phyloP scores from a whole-genome alignment of 441 rosid genomes.

The Pelargonium cotyledonis region DNA sequence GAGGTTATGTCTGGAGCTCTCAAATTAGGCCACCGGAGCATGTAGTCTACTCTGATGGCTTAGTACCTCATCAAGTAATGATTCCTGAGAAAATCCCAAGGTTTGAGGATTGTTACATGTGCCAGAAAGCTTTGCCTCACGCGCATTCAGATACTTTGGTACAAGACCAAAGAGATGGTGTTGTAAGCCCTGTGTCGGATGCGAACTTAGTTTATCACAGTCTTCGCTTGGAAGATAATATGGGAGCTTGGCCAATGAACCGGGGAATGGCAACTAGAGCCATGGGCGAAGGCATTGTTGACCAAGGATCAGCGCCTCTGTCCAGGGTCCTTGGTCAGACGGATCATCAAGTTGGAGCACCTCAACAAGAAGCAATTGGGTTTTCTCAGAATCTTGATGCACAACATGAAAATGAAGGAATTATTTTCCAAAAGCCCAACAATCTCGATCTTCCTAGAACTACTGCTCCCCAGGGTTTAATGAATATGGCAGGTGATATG shows the following conservation, averaged over 20 bases:
- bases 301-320: constrained; percentile 31
- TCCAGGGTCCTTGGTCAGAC: constrained; percentile 21
- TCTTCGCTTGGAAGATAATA: constrained; percentile 34
- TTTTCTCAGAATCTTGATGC: constrained; percentile 29
- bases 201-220: constrained; percentile 39
- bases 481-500: constrained; percentile 24
- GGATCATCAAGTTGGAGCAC: constrained; percentile 25
- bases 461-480: constrained; percentile 17
- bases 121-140: constrained; percentile 66
- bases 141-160: constrained; percentile 55
- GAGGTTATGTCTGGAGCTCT: constrained; percentile 43
- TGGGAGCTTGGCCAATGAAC: constrained; percentile 26
- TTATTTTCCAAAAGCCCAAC: constrained; percentile 16
- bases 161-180: constrained; percentile 31
- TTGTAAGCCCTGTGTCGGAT: constrained; percentile 21
- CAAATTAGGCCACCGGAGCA: constrained; percentile 38
- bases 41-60: constrained; percentile 40
- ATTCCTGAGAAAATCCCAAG: constrained; percentile 32
- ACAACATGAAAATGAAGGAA: constrained; percentile 25
- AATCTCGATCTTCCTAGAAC: constrained; percentile 27
- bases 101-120: constrained; percentile 51
- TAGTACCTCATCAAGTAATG: constrained; percentile 29
- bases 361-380: constrained; percentile 28
- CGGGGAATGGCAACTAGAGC: constrained; percentile 29
- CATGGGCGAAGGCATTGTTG: constrained; percentile 31